A percentile compares a stretch with the other conserved stretches of the same genome.
Conservation (phyloP, 2,329 filamentous ascomycete species). For the Penicillium occitanis region DNA sequence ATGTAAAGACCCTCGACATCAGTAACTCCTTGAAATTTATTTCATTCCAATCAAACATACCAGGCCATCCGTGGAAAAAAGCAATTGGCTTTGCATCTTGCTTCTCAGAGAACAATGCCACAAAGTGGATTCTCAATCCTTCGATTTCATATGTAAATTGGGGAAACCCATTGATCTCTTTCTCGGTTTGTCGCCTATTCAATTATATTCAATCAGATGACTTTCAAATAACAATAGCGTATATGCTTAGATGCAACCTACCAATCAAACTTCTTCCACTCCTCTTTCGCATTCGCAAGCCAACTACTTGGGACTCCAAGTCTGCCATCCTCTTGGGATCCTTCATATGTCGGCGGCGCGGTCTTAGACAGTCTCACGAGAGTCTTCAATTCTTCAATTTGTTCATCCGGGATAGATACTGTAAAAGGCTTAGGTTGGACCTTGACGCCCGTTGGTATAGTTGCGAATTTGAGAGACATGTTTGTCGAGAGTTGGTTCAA, state of each 20-base stretch:
- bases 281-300: conserved; percentile 43
- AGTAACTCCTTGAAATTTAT: too few species aligned
- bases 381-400: conserved; percentile 48
- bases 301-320: conserved; percentile 52
- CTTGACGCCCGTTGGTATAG: conserved; percentile 38
- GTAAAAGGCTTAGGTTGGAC: conserved; percentile 45
- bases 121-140: conserved; percentile 53
- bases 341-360: conserved; percentile 52
- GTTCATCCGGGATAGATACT: conserved; percentile 44
- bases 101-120: conserved; percentile 55
- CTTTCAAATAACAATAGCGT: conserved; percentile 1
- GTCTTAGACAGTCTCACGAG: conserved; percentile 52
- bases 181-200: conserved; percentile 35
- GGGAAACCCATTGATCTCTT: conserved; percentile 52
- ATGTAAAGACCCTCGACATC: neutral
- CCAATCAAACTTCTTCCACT: conserved; percentile 54
- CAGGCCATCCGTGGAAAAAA: conserved; percentile 59
- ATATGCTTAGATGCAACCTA: conserved; percentile 27
- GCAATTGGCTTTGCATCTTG: conserved; percentile 52
- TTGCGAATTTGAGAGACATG: conserved; percentile 32
- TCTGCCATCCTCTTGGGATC: conserved; percentile 41
- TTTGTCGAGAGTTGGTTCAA: neutral
- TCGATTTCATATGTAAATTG: conserved; percentile 46
- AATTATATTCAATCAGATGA: neutral
- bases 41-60: conserved; percentile 19